Conservation (phyloP, 805 yeast species). For the Saccharomycopsis capsularis region DNA sequence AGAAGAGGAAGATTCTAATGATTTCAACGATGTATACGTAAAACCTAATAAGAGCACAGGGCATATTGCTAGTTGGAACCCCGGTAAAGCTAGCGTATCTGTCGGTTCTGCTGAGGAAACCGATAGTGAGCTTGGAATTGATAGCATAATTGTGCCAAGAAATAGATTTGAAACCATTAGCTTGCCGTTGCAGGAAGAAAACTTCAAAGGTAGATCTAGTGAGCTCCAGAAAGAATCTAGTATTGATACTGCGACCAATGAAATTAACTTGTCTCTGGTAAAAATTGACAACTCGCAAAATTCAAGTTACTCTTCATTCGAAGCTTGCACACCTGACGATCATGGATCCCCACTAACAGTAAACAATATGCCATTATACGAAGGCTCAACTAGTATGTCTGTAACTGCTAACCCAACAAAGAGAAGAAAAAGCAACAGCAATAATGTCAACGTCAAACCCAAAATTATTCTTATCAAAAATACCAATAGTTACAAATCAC, state of each 20-base stretch:
- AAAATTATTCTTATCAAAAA: constrained; percentile 16
- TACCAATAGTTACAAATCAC: constrained; percentile 12
- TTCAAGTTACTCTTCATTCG: neutral
- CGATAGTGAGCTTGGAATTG: no score
- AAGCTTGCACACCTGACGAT: neutral
- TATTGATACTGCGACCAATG: neutral
- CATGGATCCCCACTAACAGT: neutral
- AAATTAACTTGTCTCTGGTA: no score
- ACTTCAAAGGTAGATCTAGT: neutral
- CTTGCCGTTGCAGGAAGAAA: constrained; percentile 9
- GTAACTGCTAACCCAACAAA: neutral
- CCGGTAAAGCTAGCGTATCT: neutral
- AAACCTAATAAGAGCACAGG: constrained; percentile 3
- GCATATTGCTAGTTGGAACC: no score
- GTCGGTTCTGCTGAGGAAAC: neutral
- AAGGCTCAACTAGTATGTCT: neutral
- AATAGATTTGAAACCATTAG: constrained; percentile 10
- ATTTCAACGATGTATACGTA: neutral
- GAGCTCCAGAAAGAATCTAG: neutral
- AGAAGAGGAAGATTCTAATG: neutral
- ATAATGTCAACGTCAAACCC: no score
- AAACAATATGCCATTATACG: neutral
- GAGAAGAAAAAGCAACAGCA: neutral
- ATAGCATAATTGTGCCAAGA: neutral
- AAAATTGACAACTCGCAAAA: neutral